Evolutionary conservation across 2,329 filamentous ascomycete genomes (phyloP), one percentile per base, ranked within the genome.

Genomic region (Chaetomium globosum): DNA sequence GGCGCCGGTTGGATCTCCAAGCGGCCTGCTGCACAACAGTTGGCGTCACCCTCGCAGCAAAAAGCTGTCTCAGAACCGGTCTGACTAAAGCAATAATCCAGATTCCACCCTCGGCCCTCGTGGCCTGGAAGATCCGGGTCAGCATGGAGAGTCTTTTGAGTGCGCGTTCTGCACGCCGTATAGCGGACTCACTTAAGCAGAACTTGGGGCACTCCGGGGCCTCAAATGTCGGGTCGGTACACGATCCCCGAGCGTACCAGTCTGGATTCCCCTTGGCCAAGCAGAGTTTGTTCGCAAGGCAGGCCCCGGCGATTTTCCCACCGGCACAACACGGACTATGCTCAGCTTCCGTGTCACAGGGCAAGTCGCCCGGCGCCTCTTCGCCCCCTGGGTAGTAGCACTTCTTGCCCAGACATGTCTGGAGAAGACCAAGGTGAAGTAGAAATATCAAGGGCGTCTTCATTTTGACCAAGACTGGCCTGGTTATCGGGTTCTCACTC

Each of bases 321-420:
- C 19, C 48, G 5, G 26, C 61, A 43, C 65, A 67, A 46, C 65
- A 64, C 9, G 43, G 19, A 23, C 58, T 67, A 19, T 33, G 16
- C 39, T 67, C 65, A 5, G 61, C 65, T 10, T 67, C 53, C 12
- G 58, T 36, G 12, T 67, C 61, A 33, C 65, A 67, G 21, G 65
- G 61, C 9, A 36, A 21, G 54, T 67, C 61, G 21, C 12, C 21
- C 2, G 1, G 16, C 1, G 65, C 46, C 36, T 36, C 31, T 5
- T n/a, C 4, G n/a, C 61, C 65, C n/a, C 43, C 36, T 6, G 58
- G 61, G 28, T 64, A 67, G 57, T 61, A 64, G 33, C 65, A 67
- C n/a, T 36, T 59, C 48, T 39, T 46, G 21, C 16, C 58, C 9
- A 48, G 21, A 16, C 36, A 23, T 13, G 7, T 33, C 10, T 39